Evolutionary conservation across 768 basidiomycete species (phyloP).

Genomic region (Clavaria fumosa): DNA sequence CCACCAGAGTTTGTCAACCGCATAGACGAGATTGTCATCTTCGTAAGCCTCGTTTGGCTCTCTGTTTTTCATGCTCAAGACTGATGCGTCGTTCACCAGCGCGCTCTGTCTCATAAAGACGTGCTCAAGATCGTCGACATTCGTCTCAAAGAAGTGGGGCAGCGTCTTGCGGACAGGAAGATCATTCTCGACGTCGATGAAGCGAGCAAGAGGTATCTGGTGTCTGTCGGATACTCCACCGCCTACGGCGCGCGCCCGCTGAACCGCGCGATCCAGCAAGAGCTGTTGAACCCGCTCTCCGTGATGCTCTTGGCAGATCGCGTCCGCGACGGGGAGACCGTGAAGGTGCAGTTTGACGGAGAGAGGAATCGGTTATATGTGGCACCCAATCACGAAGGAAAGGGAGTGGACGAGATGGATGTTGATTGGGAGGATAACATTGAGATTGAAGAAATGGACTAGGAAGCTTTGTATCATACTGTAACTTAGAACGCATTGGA

Average conservation of each 20-base stretch:
- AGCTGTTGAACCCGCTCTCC: slow-evolving; percentile 84
- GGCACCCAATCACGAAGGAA: slow-evolving; percentile 68
- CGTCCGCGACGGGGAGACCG: slow-evolving; percentile 68
- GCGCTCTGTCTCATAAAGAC: slow-evolving; percentile 59
- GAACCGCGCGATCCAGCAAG: slow-evolving; percentile 81
- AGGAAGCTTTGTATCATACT: too few species aligned
- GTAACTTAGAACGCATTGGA: neutral
- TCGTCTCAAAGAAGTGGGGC: slow-evolving; percentile 72
- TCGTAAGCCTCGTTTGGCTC: slow-evolving; percentile 21
- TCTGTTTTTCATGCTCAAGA: slow-evolving; percentile 18
- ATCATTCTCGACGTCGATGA: slow-evolving; percentile 64
- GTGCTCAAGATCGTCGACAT: slow-evolving; percentile 81
- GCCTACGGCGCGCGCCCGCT: slow-evolving; percentile 86
- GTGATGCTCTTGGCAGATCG: slow-evolving; percentile 71
- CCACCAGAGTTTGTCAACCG: slow-evolving; percentile 89
- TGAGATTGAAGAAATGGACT: slow-evolving; percentile 60
- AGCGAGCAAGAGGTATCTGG: slow-evolving; percentile 63
- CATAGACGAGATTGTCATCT: slow-evolving; percentile 76
- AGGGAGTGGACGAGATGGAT: slow-evolving; percentile 41
- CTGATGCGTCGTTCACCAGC: slow-evolving; percentile 29
- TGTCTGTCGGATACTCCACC: slow-evolving; percentile 63
- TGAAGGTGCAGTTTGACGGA: slow-evolving; percentile 64
- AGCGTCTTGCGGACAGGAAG: slow-evolving; percentile 65
- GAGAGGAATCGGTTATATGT: slow-evolving; percentile 66
- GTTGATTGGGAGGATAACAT: slow-evolving; percentile 38